Evolutionary conservation across 2,329 filamentous ascomycete genomes (phyloP).

Genomic region (Calonectria hawksworthii): DNA sequence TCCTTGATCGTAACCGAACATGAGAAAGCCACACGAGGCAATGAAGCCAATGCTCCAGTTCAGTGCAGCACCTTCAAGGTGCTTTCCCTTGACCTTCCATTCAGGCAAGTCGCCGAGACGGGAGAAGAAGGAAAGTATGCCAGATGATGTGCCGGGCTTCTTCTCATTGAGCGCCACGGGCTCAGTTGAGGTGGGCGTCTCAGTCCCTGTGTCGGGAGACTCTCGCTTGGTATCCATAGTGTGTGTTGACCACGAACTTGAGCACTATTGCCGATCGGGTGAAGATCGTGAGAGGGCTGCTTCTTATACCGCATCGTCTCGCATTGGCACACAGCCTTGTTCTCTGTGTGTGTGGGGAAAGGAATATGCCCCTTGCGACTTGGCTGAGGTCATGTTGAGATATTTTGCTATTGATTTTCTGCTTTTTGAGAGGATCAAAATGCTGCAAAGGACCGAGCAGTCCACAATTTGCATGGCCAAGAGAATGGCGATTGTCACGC

Average conservation of each 20-base stretch:
- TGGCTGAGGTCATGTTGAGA: conserved; percentile 6
- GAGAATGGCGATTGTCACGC: neutral
- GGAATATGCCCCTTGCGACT: neutral
- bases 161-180: neutral
- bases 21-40: conserved; percentile 47
- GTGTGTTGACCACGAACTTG: neutral
- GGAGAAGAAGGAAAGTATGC: neutral
- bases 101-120: neutral
- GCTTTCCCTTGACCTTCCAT: conserved; percentile 29
- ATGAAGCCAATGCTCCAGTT: conserved; percentile 48
- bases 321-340: neutral
- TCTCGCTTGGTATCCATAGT: neutral
- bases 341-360: neutral
- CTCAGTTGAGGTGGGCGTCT: neutral
- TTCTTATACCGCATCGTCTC: neutral
- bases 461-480: conserved; percentile 34
- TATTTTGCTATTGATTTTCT: neutral
- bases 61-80: conserved; percentile 38
- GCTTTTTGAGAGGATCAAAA: neutral
- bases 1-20: conserved; percentile 49
- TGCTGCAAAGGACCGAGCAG: neutral
- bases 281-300: neutral
- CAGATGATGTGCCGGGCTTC: neutral
- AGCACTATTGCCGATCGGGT: neutral
- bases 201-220: neutral